These are phyloP conservation scores for Rhizoclosmatium sp. DNA, from an alignment of 192 early-diverging fungal genomes.

Conservation along the genomic window DNA sequence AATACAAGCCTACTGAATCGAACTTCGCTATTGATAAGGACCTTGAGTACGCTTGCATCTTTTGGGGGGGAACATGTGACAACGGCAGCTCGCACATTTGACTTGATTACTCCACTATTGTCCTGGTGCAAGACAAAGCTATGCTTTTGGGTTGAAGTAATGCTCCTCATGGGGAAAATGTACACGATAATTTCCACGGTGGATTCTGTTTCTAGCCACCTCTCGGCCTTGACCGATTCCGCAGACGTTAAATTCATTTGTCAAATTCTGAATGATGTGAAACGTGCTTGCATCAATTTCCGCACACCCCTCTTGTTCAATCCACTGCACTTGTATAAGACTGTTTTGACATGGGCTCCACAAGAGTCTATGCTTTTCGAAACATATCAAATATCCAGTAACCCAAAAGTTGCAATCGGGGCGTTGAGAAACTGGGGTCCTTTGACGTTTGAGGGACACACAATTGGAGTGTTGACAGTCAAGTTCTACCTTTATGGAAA, in stretches of 20 bases:
- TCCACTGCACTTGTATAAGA: slow-evolving; percentile 6
- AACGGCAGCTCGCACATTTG: not conserved
- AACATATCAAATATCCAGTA: not conserved
- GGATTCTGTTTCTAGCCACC: not conserved
- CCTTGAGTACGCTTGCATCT: slow-evolving; percentile 1
- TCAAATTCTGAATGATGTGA: not conserved
- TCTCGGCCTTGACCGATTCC: not conserved
- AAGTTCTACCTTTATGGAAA: not conserved
- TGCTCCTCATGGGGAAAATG: slow-evolving; percentile 3
- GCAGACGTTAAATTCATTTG: not conserved
- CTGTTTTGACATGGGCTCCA: not conserved
- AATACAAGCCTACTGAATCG: not conserved
- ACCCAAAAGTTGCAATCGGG: not conserved
- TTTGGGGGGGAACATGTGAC: not conserved
- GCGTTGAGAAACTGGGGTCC: not conserved
- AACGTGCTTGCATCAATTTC: not conserved
- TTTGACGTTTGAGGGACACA: not conserved
- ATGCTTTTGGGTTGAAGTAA: not conserved
- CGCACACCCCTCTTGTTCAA: not conserved
- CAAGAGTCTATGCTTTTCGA: not conserved
- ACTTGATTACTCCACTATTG: not conserved
- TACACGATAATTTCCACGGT: not conserved
- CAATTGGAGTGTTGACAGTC: not conserved
- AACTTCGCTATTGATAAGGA: not conserved
- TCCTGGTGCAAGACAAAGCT: not conserved